Evolutionary conservation across 441 rosid genomes (phyloP), one percentile per base, ranked within the genome.

Genomic region (Arabidopsis lyrata): DNA sequence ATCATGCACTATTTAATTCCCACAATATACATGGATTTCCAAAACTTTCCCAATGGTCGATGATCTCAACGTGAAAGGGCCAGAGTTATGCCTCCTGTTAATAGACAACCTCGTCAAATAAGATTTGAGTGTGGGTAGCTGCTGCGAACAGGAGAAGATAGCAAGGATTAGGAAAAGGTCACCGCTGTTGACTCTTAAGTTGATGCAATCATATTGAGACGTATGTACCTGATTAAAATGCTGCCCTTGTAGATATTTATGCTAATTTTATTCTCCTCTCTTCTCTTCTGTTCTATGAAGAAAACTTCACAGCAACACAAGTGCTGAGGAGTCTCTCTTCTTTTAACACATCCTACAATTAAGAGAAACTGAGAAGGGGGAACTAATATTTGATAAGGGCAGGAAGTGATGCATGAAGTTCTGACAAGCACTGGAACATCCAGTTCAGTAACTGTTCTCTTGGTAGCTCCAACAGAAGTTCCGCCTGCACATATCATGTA

Each of bases 381-480:
- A 22, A 38, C 69, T 70, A 95, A 81, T 86, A 95, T 75, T 87
- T 88, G 72, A 93, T 90, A 24, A 93, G 92, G 68, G 92, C 87
- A 20, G 98, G 98, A 52, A 93, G 89, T 63, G 88, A 85, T 70
- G 96, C 85, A 75, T 93, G 86, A 60, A 95, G 91, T 76, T 90
- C 99, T 29, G 88, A 83, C 86, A 95, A 82, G 87, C 97, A 95
- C 41, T 88, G 94, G 77, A 92, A 95, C 65, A 95, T 85, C 98
- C 98, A 95, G 75, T 84, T 91, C 57, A 95, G 88, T 56, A 95
- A 84, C 68, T 91, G 95, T 72, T 93, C 97, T 80, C 85, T 83
- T 12, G 97, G 99, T 56, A 95, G 91, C 87, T 95, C 96, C 79
- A 95, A 78, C 81, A 95, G 91, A 76, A 95, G 97, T 73, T 91